Evolutionary conservation across 768 basidiomycete species (phyloP).

Genomic region (Podaxis sp.): DNA sequence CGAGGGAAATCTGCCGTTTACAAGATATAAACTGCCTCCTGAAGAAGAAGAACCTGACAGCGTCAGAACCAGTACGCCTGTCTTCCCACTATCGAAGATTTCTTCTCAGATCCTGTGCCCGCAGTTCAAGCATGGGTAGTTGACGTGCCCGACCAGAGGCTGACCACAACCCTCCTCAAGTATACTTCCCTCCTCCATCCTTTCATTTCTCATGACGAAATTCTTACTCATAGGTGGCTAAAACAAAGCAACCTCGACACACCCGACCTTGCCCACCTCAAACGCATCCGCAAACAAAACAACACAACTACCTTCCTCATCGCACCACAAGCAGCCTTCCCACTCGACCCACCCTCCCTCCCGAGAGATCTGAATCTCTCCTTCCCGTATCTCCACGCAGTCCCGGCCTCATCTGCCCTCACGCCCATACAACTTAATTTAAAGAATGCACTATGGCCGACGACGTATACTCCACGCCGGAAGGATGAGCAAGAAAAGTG

Average conservation of each 20-base stretch:
- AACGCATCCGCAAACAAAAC: slow-evolving; percentile 65
- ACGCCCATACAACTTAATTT: slow-evolving; percentile 62
- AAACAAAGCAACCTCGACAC: slow-evolving; percentile 61
- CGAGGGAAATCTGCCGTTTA: slow-evolving; percentile 67
- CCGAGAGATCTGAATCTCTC: slow-evolving; percentile 49
- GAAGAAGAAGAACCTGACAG: slow-evolving; percentile 63
- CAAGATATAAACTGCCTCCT: slow-evolving; percentile 54
- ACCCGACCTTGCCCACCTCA: slow-evolving; percentile 68
- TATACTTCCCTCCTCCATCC: slow-evolving; percentile 26
- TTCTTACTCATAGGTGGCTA: slow-evolving; percentile 57
- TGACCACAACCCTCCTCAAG: slow-evolving; percentile 66
- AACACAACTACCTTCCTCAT: slow-evolving; percentile 57
- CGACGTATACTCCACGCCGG: slow-evolving; percentile 66
- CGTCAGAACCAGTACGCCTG: slow-evolving; percentile 53
- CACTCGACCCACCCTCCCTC: slow-evolving; percentile 41
- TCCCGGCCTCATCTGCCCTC: slow-evolving; percentile 69
- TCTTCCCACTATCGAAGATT: neutral
- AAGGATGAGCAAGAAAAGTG: slow-evolving; percentile 69
- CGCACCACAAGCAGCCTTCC: slow-evolving; percentile 25
- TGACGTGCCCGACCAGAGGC: slow-evolving; percentile 62
- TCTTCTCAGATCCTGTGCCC: slow-evolving; percentile 1
- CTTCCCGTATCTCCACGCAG: slow-evolving; percentile 53
- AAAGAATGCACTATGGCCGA: slow-evolving; percentile 87
- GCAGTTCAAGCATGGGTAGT: slow-evolving; percentile 77
- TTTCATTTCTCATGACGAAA: neutral